Evolutionary conservation across 345 rosid species (phyloP).

Genomic region (Rhizophora apiculata): DNA sequence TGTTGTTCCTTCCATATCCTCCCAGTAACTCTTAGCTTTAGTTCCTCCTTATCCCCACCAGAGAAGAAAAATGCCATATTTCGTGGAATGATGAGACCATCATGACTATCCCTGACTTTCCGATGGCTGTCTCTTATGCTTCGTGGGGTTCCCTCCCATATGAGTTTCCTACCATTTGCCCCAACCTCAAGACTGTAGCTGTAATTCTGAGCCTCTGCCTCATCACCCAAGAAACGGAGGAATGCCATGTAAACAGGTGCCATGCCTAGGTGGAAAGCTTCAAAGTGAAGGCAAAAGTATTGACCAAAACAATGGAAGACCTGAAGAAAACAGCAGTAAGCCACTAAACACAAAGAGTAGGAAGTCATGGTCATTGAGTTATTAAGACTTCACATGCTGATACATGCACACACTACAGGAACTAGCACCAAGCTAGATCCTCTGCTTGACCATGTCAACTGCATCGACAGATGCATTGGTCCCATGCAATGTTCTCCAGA

Average conservation of each 20-base stretch:
- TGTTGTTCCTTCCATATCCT: conserved; percentile 98
- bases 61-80: too few species aligned
- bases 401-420: too few species aligned
- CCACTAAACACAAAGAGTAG: neutral
- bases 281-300: conserved; percentile 44
- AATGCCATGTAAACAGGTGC: conserved; percentile 29
- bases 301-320: conserved; percentile 97
- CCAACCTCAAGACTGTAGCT: too few species aligned
- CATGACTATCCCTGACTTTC: conserved; percentile 94
- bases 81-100: too few species aligned
- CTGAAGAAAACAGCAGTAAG: conserved; percentile 26
- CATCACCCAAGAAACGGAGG: conserved; percentile 96
- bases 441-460: too few species aligned
- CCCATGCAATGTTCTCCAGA: too few species aligned
- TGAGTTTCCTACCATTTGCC: conserved; percentile 92
- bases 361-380: too few species aligned
- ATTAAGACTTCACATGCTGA: too few species aligned
- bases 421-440: too few species aligned
- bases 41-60: conserved; percentile 58
- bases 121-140: conserved; percentile 86
- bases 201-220: conserved; percentile 34
- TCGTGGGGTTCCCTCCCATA: conserved; percentile 93
- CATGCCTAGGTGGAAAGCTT: too few species aligned
- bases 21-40: conserved; percentile 85
- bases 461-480: too few species aligned